These are phyloP conservation scores for Phyllosticta ampelicida DNA, from an alignment of 2,329 filamentous ascomycete genomes.

Conservation along the genomic window DNA sequence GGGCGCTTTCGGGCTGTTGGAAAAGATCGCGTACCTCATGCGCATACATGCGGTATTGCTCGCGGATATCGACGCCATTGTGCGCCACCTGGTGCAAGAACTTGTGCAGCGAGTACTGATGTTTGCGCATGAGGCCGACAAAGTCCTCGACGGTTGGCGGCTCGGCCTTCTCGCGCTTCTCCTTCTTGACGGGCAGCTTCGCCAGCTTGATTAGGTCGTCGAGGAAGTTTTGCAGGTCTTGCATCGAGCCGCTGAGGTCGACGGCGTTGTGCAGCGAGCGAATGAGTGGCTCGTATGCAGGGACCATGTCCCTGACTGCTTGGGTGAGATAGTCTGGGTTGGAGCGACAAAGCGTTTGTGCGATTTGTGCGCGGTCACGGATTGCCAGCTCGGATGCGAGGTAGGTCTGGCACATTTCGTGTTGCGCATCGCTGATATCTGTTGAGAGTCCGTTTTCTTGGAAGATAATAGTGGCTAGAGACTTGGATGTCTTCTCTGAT, in stretches of 20 bases:
- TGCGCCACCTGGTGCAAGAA: constrained; percentile 61
- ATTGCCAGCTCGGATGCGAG: constrained; percentile 60
- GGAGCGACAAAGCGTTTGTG: constrained; percentile 53
- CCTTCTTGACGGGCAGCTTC: constrained; percentile 27
- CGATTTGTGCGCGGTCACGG: constrained; percentile 62
- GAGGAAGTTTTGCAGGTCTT: constrained; percentile 57
- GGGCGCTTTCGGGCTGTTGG: constrained; percentile 19
- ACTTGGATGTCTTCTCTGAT: constrained; percentile 36
- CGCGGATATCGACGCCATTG: constrained; percentile 55
- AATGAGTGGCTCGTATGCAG: constrained; percentile 65
- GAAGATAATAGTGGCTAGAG: constrained; percentile 59
- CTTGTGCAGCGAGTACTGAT: constrained; percentile 53
- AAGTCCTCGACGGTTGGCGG: constrained; percentile 59
- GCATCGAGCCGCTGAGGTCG: constrained; percentile 58
- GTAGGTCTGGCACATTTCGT: constrained; percentile 56
- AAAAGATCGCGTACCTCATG: constrained; percentile 50
- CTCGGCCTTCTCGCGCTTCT: constrained; percentile 15
- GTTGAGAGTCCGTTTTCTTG: constrained; percentile 36
- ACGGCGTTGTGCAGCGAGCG: constrained; percentile 59
- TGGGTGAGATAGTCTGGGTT: constrained; percentile 64
- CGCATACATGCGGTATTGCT: constrained; percentile 51
- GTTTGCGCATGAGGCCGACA: constrained; percentile 53
- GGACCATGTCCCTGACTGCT: constrained; percentile 52
- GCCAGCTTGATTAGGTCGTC: constrained; percentile 55
- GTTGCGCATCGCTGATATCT: constrained; percentile 48